Evolutionary conservation across 768 basidiomycete genomes (phyloP).

Genomic region (Hemileccinum rubropunctum): DNA sequence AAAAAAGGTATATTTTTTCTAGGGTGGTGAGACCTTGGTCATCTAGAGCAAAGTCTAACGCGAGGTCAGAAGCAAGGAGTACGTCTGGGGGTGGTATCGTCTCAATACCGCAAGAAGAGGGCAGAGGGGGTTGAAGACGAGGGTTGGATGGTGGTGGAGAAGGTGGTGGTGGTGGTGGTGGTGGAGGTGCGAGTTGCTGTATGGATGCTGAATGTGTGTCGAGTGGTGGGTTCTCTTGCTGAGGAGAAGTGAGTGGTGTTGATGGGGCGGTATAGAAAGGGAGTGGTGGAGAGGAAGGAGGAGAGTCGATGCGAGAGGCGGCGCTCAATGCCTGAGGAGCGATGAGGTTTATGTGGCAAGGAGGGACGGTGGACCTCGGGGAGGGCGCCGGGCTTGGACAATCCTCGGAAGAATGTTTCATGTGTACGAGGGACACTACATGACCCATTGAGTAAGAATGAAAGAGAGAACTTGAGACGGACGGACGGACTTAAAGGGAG

Average conservation of each 20-base stretch:
- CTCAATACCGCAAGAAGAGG: constrained; percentile 28
- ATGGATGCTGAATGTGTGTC: constrained; percentile 18
- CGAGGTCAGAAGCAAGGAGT: constrained; percentile 28
- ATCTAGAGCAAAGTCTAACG: constrained; percentile 50
- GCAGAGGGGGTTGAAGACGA: constrained; percentile 19
- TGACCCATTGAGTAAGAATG: constrained; percentile 25
- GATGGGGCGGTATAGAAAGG: constrained; percentile 49
- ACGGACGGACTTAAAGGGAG: constrained; percentile 24
- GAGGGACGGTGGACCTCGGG: constrained; percentile 22
- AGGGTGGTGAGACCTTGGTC: constrained; percentile 81
- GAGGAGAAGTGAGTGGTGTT: constrained; percentile 41
- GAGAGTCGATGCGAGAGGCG: constrained; percentile 33
- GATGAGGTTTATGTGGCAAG: constrained; percentile 34
- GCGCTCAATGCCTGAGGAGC: too few relatives aligned
- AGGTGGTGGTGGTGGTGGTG: constrained; percentile 24
- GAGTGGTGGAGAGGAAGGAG: constrained; percentile 38
- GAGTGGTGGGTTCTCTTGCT: constrained; percentile 36
- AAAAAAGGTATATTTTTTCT: constrained; percentile 90
- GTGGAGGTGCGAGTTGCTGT: constrained; percentile 17
- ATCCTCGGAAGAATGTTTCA: constrained; percentile 24
- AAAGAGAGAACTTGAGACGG: constrained; percentile 1
- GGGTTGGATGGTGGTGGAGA: constrained; percentile 24
- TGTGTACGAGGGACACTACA: constrained; percentile 32
- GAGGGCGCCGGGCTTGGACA: constrained; percentile 3
- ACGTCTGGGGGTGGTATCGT: constrained; percentile 26